These are phyloP conservation scores for Leptosphaerulina australis DNA, from an alignment of 2,329 filamentous ascomycete genomes.

Conservation along the genomic window DNA sequence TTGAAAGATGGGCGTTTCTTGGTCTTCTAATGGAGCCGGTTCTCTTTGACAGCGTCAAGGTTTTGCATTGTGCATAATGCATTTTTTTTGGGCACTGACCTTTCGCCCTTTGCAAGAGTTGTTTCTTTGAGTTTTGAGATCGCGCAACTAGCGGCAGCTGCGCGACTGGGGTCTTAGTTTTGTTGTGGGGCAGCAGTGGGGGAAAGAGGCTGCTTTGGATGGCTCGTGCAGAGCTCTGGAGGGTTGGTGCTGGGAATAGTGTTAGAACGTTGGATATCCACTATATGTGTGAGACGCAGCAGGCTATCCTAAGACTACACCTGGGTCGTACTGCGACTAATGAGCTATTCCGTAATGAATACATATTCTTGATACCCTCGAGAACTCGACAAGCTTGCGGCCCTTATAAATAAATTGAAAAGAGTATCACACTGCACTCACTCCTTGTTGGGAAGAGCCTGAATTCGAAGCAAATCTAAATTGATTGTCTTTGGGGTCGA, in stretches of 20 bases:
- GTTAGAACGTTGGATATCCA: not conserved
- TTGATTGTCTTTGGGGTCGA: no score
- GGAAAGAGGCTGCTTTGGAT: not conserved
- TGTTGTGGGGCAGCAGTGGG: not conserved
- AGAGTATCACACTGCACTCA: no score
- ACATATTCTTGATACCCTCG: slow-evolving; percentile 19
- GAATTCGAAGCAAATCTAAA: no score
- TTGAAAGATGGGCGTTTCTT: slow-evolving; percentile 12
- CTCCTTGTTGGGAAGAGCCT: no score
- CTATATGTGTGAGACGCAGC: not conserved
- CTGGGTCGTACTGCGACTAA: slow-evolving; percentile 14
- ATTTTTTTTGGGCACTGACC: slow-evolving; percentile 6
- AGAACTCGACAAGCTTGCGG: no score
- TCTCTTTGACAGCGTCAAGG: slow-evolving; percentile 11
- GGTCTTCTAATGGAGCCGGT: slow-evolving; percentile 9
- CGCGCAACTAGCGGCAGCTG: not conserved
- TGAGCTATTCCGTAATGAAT: slow-evolving; percentile 21
- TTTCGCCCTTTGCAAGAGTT: slow-evolving; percentile 10
- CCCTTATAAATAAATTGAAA: no score
- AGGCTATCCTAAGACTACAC: slow-evolving; percentile 2
- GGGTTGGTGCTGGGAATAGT: not conserved
- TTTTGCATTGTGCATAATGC: slow-evolving; percentile 19
- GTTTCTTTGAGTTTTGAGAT: not conserved
- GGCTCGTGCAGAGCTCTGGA: not conserved
- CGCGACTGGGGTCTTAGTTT: slow-evolving; percentile 2